Percentiles rank a stretch among this genome's conserved stretches.
Conservation (phyloP, 208 protist genomes). For the Acanthamoeba castellanii region DNA sequence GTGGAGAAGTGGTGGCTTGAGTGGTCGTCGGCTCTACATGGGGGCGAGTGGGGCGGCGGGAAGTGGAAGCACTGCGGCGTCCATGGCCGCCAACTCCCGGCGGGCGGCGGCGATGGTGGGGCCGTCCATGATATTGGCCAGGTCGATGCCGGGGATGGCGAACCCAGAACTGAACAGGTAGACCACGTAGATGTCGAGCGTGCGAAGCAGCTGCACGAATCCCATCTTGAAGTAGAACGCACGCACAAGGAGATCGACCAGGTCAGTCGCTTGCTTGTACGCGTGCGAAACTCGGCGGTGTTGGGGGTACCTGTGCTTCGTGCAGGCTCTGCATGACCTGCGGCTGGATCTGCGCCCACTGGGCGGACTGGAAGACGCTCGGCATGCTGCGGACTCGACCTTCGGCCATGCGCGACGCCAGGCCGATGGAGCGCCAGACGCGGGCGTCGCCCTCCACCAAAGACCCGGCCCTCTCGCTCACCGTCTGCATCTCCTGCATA, state of each 20-base stretch:
- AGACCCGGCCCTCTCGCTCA: background rate
- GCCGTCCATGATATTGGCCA: background rate
- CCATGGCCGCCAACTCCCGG: background rate
- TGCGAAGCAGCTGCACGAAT: constrained; percentile 19
- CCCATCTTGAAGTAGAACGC: background rate
- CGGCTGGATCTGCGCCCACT: background rate
- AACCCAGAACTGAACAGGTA: constrained; percentile 21
- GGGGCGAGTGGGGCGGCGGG: background rate
- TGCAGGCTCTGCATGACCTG: background rate
- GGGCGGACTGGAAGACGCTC: constrained; percentile 6
- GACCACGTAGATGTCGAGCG: constrained; percentile 16
- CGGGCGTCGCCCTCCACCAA: constrained; percentile 16
- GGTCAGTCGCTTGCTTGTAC: background rate
- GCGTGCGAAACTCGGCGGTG: background rate
- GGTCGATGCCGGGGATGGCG: constrained; percentile 20
- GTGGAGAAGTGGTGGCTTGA: no score
- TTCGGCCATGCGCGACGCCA: constrained; percentile 1
- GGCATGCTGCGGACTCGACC: background rate
- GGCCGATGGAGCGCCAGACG: constrained; percentile 2
- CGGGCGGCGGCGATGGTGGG: background rate
- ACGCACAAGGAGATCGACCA: background rate
- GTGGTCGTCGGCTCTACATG: background rate
- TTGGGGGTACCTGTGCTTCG: background rate
- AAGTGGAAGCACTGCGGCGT: background rate
- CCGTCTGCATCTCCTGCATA: constrained; percentile 37